phyloP scores from a whole-genome alignment of 1,284 basidiomycete species.

The Dichomitus squalens region DNA sequence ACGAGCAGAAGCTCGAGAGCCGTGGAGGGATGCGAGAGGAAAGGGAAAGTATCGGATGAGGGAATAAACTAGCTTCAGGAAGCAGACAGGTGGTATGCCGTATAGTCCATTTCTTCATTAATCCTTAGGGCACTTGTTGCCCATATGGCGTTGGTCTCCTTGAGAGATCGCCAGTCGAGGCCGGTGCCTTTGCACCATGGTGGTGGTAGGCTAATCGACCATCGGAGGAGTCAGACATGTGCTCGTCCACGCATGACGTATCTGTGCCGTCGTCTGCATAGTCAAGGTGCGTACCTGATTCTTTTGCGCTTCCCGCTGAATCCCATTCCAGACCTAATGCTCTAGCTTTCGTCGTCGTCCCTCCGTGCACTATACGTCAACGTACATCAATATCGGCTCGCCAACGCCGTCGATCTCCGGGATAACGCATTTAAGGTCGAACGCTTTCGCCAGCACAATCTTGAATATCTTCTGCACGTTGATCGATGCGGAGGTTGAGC shows the following conservation, averaged over 20 bases:
- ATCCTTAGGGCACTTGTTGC: constrained; percentile 19
- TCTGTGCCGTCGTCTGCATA: too few relatives aligned
- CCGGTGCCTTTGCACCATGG: constrained; percentile 9
- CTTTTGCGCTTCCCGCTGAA: constrained; percentile 24
- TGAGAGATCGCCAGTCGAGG: constrained; percentile 14
- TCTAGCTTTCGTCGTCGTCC: constrained; percentile 9
- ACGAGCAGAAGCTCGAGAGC: constrained; percentile 17
- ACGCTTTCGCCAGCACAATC: constrained; percentile 89
- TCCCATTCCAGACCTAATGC: constrained; percentile 17
- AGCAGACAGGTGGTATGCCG: constrained; percentile 14
- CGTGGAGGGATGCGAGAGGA: constrained; percentile 3
- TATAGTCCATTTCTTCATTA: constrained; percentile 23
- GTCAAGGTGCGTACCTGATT: constrained; percentile 12
- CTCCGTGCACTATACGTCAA: constrained; percentile 66
- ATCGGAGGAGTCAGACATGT: constrained; percentile 8
- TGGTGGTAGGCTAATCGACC: constrained; percentile 10
- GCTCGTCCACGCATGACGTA: neutral
- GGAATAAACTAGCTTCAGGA: constrained; percentile 22
- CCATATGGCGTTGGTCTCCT: constrained; percentile 22
- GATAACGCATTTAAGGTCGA: constrained; percentile 93
- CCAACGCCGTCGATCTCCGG: constrained; percentile 95
- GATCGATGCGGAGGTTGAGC: constrained; percentile 96
- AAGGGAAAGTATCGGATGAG: constrained; percentile 14
- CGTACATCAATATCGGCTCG: constrained; percentile 90
- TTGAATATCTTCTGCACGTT: constrained; percentile 99